phyloP scores from a whole-genome alignment of 139 green algal genomes.

The Pycnococcus provasolii region DNA sequence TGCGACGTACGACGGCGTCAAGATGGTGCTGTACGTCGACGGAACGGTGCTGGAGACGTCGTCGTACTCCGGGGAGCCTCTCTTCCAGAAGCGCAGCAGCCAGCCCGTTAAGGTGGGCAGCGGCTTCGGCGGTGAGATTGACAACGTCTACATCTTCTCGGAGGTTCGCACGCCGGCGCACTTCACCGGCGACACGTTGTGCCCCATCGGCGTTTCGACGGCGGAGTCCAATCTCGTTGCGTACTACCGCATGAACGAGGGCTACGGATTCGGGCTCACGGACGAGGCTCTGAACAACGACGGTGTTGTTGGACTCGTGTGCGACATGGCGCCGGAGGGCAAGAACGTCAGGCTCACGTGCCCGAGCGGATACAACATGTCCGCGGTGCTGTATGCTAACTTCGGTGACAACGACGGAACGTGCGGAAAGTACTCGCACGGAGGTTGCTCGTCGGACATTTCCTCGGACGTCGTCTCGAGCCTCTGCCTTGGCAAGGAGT shows the following conservation, averaged over 20 bases:
- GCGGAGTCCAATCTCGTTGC: conserved; percentile 11
- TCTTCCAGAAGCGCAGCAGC: conserved; percentile 18
- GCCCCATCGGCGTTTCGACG: conserved; percentile 1
- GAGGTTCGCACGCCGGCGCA: background rate
- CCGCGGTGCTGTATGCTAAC: conserved; percentile 26
- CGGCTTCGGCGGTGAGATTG: conserved; percentile 20
- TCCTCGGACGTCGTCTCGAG: conserved; percentile 1
- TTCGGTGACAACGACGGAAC: conserved; percentile 24
- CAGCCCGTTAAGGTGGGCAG: conserved; percentile 27
- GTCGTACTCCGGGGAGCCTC: conserved; percentile 11
- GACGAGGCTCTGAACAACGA: conserved; percentile 17
- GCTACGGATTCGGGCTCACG: conserved; percentile 8
- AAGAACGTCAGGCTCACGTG: conserved; percentile 21
- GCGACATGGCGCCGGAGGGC: conserved; percentile 15
- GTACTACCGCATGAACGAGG: conserved; percentile 33
- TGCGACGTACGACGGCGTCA: conserved; percentile 22
- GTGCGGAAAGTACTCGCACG: conserved; percentile 21
- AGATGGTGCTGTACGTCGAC: conserved; percentile 23
- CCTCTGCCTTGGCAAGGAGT: conserved; percentile 17
- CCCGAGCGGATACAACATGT: conserved; percentile 20
- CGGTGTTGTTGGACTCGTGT: conserved; percentile 24
- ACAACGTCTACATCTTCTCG: conserved; percentile 22
- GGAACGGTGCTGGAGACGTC: background rate
- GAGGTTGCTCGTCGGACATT: conserved; percentile 10
- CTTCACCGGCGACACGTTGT: background rate